Percentiles rank a stretch among this genome's conserved stretches.
Conservation (phyloP, 1,284 basidiomycete species). For the Sanghuangporus weigelae region DNA sequence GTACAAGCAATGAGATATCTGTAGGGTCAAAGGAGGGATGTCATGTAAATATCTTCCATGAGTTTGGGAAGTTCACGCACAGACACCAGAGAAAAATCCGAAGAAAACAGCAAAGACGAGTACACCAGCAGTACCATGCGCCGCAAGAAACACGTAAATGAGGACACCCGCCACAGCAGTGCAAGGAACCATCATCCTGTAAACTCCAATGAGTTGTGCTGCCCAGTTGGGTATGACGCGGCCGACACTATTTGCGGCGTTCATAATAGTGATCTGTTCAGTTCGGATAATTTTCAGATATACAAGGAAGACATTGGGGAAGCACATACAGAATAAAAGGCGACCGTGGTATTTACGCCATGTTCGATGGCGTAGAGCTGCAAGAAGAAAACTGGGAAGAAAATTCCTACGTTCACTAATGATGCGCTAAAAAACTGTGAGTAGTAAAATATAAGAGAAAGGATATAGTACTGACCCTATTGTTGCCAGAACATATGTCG, state of each 20-base stretch:
- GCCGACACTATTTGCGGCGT: constrained; percentile 36
- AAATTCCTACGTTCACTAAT: not conserved
- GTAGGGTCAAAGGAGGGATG: not conserved
- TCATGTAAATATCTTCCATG: no score
- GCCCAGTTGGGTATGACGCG: constrained; percentile 28
- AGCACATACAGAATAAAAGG: constrained; percentile 7
- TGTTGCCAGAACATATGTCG: no score
- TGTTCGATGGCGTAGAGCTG: not conserved
- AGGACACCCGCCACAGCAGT: constrained; percentile 14
- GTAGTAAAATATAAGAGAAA: no score
- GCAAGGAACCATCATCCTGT: not conserved
- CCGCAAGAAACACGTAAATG: constrained; percentile 22
- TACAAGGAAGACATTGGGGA: not conserved
- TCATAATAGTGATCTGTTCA: constrained; percentile 33
- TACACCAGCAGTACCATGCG: constrained; percentile 12
- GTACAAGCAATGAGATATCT: constrained; percentile 13
- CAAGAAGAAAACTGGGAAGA: constrained; percentile 7
- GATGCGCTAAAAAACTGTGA: not conserved
- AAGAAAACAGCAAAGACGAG: constrained; percentile 17
- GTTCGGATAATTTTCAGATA: not conserved
- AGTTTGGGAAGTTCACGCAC: constrained; percentile 13
- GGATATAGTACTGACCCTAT: no score
- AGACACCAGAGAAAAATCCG: constrained; percentile 22
- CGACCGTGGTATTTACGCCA: not conserved
- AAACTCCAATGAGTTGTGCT: constrained; percentile 8